Percentiles rank a stretch among this genome's conserved stretches.
These are phyloP conservation scores for Entomortierella lignicola DNA, from an alignment of 192 early-diverging fungal species.

Conservation along the genomic window DNA sequence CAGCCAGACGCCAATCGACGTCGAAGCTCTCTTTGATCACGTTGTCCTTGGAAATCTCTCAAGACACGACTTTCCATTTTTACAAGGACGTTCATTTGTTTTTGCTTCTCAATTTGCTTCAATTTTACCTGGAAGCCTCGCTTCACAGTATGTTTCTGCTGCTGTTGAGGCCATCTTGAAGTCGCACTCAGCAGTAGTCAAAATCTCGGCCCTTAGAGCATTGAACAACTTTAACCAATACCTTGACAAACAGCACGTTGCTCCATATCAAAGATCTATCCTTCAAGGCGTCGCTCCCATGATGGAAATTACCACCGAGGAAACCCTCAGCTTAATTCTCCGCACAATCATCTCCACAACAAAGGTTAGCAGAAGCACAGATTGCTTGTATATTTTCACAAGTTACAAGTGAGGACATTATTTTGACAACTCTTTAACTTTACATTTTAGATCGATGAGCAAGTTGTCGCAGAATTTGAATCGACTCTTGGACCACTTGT, in stretches of 20 bases:
- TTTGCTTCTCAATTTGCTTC: slow-evolving; percentile 86
- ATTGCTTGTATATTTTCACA: neutral
- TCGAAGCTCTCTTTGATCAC: slow-evolving; percentile 83
- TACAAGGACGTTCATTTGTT: slow-evolving; percentile 91
- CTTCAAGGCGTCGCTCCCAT: slow-evolving; percentile 71
- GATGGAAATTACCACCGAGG: slow-evolving; percentile 69
- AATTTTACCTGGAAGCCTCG: slow-evolving; percentile 73
- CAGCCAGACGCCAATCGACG: slow-evolving; percentile 67
- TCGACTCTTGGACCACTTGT: slow-evolving; percentile 75
- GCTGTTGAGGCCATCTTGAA: slow-evolving; percentile 76
- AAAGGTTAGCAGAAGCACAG: slow-evolving; percentile 58
- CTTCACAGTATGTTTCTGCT: slow-evolving; percentile 79
- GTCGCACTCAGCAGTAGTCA: slow-evolving; percentile 68
- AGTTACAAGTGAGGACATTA: neutral
- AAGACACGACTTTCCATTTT: slow-evolving; percentile 75
- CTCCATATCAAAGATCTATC: slow-evolving; percentile 68
- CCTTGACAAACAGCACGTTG: slow-evolving; percentile 60
- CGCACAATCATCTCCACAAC: slow-evolving; percentile 72
- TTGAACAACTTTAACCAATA: slow-evolving; percentile 69
- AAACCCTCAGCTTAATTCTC: slow-evolving; percentile 72
- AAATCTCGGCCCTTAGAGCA: slow-evolving; percentile 77
- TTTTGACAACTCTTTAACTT: neutral
- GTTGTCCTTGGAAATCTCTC: slow-evolving; percentile 80
- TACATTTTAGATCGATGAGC: slow-evolving; percentile 69
- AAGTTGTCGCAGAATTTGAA: slow-evolving; percentile 80